phyloP scores from a whole-genome alignment of 1,284 basidiomycete genomes.

The Leccinum ponderosum region DNA sequence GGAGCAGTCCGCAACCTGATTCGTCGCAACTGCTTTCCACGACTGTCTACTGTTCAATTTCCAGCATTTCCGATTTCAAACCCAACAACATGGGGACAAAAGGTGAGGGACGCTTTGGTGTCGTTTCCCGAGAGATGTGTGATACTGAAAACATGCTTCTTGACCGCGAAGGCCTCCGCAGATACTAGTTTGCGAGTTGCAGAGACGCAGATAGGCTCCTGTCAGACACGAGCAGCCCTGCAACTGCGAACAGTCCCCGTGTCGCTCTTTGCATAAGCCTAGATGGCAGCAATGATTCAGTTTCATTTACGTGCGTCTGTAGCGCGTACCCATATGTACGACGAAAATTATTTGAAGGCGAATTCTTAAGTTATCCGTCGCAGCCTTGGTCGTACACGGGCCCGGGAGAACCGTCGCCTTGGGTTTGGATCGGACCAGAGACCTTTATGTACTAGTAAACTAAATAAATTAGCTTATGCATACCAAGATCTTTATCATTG shows the following conservation, averaged over 20 bases:
- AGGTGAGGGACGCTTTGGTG: slow-evolving; percentile 2
- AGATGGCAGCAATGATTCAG: background rate
- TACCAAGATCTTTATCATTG: background rate
- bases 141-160: background rate
- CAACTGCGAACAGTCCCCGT: background rate
- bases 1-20: slow-evolving; percentile 12
- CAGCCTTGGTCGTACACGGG: background rate
- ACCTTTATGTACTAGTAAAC: background rate
- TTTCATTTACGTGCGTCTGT: background rate
- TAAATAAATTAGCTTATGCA: background rate
- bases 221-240: background rate
- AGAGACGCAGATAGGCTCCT: background rate
- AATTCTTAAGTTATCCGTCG: background rate
- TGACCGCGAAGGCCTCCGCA: slow-evolving; percentile 1
- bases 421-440: background rate
- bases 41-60: slow-evolving; percentile 8
- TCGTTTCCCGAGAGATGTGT: background rate
- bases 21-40: slow-evolving; percentile 8
- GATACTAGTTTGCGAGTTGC: background rate
- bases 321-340: background rate
- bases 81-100: background rate
- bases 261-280: background rate
- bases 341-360: background rate
- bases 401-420: background rate
- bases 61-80: slow-evolving; percentile 1